These are phyloP conservation scores for Venturiaceae sp. DNA, from an alignment of 2,329 filamentous ascomycete genomes.

Conservation along the genomic window DNA sequence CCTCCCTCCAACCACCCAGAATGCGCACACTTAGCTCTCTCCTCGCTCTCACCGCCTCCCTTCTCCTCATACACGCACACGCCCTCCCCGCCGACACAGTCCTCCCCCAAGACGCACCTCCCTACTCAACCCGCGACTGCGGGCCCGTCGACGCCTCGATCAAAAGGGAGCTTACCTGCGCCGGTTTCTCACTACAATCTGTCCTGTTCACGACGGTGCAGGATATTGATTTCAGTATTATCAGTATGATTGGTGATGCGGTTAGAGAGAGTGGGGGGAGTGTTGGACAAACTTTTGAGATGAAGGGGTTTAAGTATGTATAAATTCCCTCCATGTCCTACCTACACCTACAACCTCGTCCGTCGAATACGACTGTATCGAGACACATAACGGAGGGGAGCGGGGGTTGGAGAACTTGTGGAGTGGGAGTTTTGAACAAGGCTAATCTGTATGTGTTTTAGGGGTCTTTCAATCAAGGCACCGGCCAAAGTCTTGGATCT, in stretches of 20 bases:
- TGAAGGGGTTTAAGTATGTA: neutral
- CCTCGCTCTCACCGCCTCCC: neutral
- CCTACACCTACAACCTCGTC: no score
- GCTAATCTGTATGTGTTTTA: no score
- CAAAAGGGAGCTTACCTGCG: neutral
- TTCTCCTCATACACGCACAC: neutral
- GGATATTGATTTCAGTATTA: neutral
- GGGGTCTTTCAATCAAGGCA: neutral
- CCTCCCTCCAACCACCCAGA: neutral
- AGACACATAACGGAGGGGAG: no score
- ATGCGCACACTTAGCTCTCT: neutral
- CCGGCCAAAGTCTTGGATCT: neutral
- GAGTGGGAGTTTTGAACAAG: no score
- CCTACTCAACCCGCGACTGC: neutral
- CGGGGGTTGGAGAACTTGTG: no score
- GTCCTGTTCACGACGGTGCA: neutral
- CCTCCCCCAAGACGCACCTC: neutral
- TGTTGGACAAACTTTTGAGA: neutral
- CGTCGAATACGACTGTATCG: no score
- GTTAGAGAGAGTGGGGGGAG: neutral
- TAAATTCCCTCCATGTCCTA: no score
- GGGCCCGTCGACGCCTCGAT: neutral
- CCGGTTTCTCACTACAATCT: neutral
- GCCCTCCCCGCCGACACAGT: neutral
- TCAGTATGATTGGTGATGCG: neutral